Base-by-base conservation (phyloP, 1,284 basidiomycete species). In the Apiotrichum sp. region DNA sequence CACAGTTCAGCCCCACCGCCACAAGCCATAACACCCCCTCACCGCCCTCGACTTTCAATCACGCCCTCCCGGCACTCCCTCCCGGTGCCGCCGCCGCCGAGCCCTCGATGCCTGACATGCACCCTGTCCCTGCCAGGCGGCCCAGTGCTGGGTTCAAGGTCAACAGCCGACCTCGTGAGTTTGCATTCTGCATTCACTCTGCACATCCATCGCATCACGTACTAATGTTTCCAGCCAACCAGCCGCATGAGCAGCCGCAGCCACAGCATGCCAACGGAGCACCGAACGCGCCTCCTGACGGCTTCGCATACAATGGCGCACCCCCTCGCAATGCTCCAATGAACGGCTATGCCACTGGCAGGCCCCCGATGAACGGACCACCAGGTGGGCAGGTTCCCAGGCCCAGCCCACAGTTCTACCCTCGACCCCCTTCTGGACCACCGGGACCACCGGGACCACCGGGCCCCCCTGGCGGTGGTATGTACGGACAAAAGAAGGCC, bases 21-120 rank as follows among this genome's bases (percentile, higher is more conserved):
- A 9, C 47, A 13, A 40, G 47, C 31, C 29, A 41, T 22, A 29
- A 32, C 4, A 34, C 52, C 10, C 39, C 45, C 14, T 35, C 16
- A 22, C 36, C 39, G 29, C 39, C 41, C 5, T 22, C 22, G 22
- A 22, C 22, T 22, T 36, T n/a, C 10, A 35, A 31, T 22, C 22
- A 4, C 33, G 45, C 47, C 41, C 34, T 31, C 39, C 47, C n/a
- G 4, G 14, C 43, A 1, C 41, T 55, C 22, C 55, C 55, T 33
- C 55, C 55, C 3, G 52, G 52, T 13, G 52, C 52, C 49, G 54
- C 49, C 29, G 47, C 38, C 10, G 43, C 48, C 29, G 36, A 41
- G 11, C 38, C 13, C 31, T 16, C 10, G 42, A 40, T 33, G 22
- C 14, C 33, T 3, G 34, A 47, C 32, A 35, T n/a, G 33, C 32